A percentile compares a stretch with the other conserved stretches of the same genome.
These are phyloP conservation scores for Lycium ferocissimum DNA, from an alignment of 257 asterid species.

Conservation along the genomic window DNA sequence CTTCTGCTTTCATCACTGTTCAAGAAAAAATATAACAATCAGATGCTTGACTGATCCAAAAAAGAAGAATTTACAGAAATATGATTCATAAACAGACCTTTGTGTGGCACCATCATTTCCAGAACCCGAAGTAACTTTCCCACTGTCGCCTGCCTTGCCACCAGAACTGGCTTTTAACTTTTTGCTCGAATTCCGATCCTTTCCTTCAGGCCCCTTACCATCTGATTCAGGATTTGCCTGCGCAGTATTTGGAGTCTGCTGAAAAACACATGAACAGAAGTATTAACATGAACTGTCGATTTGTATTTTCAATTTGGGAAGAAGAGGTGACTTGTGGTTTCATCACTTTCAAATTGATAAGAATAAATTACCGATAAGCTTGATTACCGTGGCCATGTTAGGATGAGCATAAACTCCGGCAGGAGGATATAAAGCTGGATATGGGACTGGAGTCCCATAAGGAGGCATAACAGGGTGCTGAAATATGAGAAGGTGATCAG, in stretches of 20 bases:
- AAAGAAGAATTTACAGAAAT: conserved; percentile 23
- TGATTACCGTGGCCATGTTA: conserved; percentile 71
- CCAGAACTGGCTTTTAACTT: conserved; percentile 60
- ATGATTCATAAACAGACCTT: conserved; percentile 52
- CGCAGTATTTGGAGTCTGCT: conserved; percentile 53
- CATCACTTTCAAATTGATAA: not conserved
- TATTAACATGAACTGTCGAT: not conserved
- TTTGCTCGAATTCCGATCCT: conserved; percentile 62
- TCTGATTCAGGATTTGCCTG: conserved; percentile 66
- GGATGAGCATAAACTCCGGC: conserved; percentile 96
- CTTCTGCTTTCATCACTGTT: conserved; percentile 89
- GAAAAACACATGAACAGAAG: conserved; percentile 17
- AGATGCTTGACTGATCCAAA: conserved; percentile 21
- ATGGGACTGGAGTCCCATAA: conserved; percentile 97
- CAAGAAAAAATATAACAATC: conserved; percentile 44
- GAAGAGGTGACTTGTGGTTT: conserved; percentile 17
- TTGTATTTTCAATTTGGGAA: not conserved
- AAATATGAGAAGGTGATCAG: conserved; percentile 22
- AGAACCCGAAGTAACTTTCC: conserved; percentile 77
- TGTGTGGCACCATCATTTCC: conserved; percentile 88
- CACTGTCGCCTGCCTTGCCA: conserved; percentile 64
- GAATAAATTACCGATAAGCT: conserved; percentile 16
- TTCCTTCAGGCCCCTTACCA: conserved; percentile 66
- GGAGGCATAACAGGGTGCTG: conserved; percentile 98
- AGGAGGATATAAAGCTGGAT: conserved; percentile 89